phyloP scores from a whole-genome alignment of 192 early-diverging fungal species.

The Polychytrium aggregatum region DNA sequence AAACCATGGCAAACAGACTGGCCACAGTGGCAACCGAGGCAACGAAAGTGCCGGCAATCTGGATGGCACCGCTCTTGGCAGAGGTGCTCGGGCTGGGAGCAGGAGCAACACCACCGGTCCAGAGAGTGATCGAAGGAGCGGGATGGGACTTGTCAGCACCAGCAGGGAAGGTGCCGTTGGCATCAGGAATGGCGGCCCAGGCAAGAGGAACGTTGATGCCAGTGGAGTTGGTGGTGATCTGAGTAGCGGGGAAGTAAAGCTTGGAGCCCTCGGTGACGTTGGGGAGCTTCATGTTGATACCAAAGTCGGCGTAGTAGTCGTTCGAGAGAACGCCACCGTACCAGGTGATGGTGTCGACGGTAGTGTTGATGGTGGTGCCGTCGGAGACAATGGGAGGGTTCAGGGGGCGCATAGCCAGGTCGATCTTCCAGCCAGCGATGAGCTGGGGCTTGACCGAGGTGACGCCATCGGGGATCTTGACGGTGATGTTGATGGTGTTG shows the following conservation, averaged over 20 bases:
- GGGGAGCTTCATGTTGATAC: slow-evolving; percentile 9
- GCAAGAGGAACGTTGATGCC: slow-evolving; percentile 7
- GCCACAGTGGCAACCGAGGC: too few species aligned
- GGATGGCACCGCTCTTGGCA: too few species aligned
- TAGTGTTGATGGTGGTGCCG: slow-evolving; percentile 13
- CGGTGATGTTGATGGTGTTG: slow-evolving; percentile 9
- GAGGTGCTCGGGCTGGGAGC: too few species aligned
- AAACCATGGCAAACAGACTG: too few species aligned
- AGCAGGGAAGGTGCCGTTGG: background rate
- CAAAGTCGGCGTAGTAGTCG: slow-evolving; percentile 17
- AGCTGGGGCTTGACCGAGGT: slow-evolving; percentile 17
- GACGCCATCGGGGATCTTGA: slow-evolving; percentile 19
- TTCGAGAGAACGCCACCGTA: slow-evolving; percentile 9
- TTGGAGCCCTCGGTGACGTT: slow-evolving; percentile 11
- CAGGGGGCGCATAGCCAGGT: slow-evolving; percentile 8
- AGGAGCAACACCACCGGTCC: too few species aligned
- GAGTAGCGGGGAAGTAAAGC: slow-evolving; percentile 13
- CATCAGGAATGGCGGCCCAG: slow-evolving; percentile 5
- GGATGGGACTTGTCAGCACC: background rate
- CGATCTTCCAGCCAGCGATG: slow-evolving; percentile 16
- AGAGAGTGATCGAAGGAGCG: slow-evolving; percentile 12
- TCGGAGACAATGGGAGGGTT: slow-evolving; percentile 13
- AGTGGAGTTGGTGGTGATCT: slow-evolving; percentile 8
- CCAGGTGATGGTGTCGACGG: slow-evolving; percentile 24
- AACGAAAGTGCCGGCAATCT: too few species aligned